phyloP scores from a whole-genome alignment of 805 yeast species.

The Barnettozyma pratensis region DNA sequence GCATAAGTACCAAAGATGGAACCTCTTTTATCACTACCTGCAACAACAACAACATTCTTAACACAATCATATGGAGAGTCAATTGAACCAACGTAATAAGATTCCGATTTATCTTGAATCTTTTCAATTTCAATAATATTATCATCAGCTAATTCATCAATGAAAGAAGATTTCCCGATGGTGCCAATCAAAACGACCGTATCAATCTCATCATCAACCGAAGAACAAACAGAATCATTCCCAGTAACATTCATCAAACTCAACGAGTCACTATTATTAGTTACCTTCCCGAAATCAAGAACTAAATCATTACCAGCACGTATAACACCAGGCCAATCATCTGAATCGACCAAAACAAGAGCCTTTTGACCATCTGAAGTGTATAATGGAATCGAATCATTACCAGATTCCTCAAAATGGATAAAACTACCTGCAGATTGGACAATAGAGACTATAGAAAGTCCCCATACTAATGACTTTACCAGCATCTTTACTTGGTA shows the following conservation, averaged over 20 bases:
- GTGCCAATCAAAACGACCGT: constrained; percentile 9
- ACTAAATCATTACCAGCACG: constrained; percentile 8
- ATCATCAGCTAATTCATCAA: constrained; percentile 1
- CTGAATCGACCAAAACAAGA: background rate
- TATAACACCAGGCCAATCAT: constrained; percentile 11
- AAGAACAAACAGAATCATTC: background rate
- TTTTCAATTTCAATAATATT: too few species aligned
- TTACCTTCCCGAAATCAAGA: constrained; percentile 6
- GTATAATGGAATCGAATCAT: background rate
- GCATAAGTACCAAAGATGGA: constrained; percentile 10
- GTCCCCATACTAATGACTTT: background rate
- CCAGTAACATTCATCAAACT: background rate
- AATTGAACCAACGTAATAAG: background rate
- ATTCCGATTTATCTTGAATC: background rate
- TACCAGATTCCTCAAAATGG: background rate
- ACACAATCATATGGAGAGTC: background rate
- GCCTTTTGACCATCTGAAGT: background rate
- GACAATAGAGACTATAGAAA: background rate
- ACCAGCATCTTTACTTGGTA: background rate
- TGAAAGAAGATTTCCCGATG: constrained; percentile 7
- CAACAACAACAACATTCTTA: constrained; percentile 5
- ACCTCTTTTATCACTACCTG: constrained; percentile 12
- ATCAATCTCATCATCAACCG: background rate
- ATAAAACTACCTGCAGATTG: background rate
- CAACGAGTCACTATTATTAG: background rate